These are phyloP conservation scores for Orbilia brochopaga DNA, from an alignment of 2,329 filamentous ascomycete species.

Conservation along the genomic window DNA sequence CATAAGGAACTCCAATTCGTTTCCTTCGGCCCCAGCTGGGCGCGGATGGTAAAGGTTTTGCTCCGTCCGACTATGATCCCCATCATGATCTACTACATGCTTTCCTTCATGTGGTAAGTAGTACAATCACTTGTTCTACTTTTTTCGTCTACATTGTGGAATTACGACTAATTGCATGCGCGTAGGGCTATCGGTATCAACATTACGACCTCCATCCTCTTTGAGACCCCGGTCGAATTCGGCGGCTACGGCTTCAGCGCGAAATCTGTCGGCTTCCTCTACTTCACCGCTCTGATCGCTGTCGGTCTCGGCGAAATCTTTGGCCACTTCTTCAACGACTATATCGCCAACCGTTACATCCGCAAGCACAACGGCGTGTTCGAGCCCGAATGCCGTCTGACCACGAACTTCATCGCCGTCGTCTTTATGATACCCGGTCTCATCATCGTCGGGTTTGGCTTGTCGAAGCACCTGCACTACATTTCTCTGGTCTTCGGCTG, in stretches of 20 bases:
- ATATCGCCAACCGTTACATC: slow-evolving; percentile 53
- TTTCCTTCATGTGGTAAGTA: slow-evolving; percentile 53
- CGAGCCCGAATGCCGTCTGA: slow-evolving; percentile 50
- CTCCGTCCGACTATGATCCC: slow-evolving; percentile 51
- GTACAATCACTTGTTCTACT: not conserved
- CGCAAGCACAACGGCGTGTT: slow-evolving; percentile 53
- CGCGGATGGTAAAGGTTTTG: slow-evolving; percentile 51
- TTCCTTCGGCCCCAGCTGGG: slow-evolving; percentile 51
- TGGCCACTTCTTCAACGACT: slow-evolving; percentile 55
- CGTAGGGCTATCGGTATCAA: slow-evolving; percentile 54
- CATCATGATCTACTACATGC: slow-evolving; percentile 52
- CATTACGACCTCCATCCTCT: slow-evolving; percentile 53
- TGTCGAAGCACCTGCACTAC: slow-evolving; percentile 44
- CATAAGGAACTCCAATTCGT: slow-evolving; percentile 55
- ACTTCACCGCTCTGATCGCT: slow-evolving; percentile 56
- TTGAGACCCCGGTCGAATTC: slow-evolving; percentile 42
- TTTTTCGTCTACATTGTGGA: too few relatives aligned
- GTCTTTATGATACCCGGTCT: slow-evolving; percentile 52
- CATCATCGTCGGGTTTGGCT: slow-evolving; percentile 52
- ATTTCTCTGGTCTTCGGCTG: slow-evolving; percentile 52
- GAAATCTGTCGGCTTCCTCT: slow-evolving; percentile 52
- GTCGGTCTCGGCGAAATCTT: slow-evolving; percentile 54
- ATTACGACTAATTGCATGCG: slow-evolving; percentile 18
- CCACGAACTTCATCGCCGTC: slow-evolving; percentile 51
- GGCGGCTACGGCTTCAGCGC: slow-evolving; percentile 53